Evolutionary conservation across 2,329 filamentous ascomycete species (phyloP).

Genomic region (Aspergillus sp.): DNA sequence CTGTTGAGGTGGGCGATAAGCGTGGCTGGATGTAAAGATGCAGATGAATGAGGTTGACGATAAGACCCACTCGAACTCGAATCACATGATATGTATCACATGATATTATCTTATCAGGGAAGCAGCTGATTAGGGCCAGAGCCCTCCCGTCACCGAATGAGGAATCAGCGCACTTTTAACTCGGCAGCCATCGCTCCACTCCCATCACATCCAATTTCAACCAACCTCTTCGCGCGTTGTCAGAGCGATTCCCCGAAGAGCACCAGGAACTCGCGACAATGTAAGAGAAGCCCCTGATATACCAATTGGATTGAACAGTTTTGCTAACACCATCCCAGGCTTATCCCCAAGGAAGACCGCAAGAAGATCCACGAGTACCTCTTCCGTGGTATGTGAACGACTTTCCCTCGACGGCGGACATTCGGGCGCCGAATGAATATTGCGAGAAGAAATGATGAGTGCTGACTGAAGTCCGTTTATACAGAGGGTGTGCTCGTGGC

Average conservation of each 20-base stretch:
- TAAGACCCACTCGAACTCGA: constrained; percentile 1
- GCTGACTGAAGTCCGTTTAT: constrained; percentile 12
- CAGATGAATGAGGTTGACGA: constrained; percentile 14
- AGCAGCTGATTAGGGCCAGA: constrained; percentile 26
- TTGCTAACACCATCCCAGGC: constrained; percentile 54
- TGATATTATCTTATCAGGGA: constrained; percentile 10
- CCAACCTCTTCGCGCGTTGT: constrained; percentile 44
- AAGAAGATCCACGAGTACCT: constrained; percentile 99
- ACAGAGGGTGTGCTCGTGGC: constrained; percentile 83
- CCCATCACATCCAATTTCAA: constrained; percentile 34
- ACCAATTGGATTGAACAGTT: constrained; percentile 12
- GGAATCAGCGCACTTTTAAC: constrained; percentile 40
- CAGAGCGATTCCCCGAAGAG: constrained; percentile 55
- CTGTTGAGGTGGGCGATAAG: neutral
- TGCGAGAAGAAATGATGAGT: constrained; percentile 3
- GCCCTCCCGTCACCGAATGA: constrained; percentile 30
- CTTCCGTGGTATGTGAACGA: constrained; percentile 71
- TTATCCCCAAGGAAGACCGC: constrained; percentile 99
- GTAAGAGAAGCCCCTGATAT: constrained; percentile 29
- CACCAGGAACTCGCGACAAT: constrained; percentile 56
- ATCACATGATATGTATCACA: constrained; percentile 16
- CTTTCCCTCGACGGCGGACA: constrained; percentile 15
- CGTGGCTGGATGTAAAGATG: neutral
- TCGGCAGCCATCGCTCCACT: constrained; percentile 33
- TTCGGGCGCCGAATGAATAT: neutral